Evolutionary conservation across 2,329 filamentous ascomycete genomes (phyloP).

Genomic region (Paraphaeosphaeria sporulosa): DNA sequence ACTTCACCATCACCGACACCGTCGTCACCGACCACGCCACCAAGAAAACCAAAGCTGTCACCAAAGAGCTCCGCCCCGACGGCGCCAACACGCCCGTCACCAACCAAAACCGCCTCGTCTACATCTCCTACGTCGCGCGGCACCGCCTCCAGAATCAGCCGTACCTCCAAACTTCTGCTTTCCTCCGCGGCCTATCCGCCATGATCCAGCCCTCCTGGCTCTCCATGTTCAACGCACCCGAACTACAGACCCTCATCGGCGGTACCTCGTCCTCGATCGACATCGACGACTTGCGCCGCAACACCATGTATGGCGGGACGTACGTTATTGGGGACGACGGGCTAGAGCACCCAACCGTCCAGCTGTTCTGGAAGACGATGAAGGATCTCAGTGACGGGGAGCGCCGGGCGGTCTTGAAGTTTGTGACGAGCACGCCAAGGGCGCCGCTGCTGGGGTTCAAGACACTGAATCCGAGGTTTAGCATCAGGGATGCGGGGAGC

Average conservation of each 20-base stretch:
- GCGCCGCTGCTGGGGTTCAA: conserved; percentile 90
- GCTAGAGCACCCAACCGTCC: conserved; percentile 82
- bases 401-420: conserved; percentile 86
- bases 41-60: conserved; percentile 66
- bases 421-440: conserved; percentile 91
- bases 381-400: conserved; percentile 76
- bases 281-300: conserved; percentile 80
- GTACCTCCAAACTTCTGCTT: conserved; percentile 81
- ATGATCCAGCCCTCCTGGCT: conserved; percentile 95
- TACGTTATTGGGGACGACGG: conserved; percentile 91
- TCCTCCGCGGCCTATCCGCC: conserved; percentile 81
- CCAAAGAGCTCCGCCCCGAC: conserved; percentile 76
- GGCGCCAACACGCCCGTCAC: conserved; percentile 82
- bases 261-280: conserved; percentile 88
- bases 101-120: conserved; percentile 91
- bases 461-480: conserved; percentile 84
- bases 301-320: conserved; percentile 87
- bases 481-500: conserved; percentile 81
- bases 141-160: conserved; percentile 87
- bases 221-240: conserved; percentile 97
- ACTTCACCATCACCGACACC: conserved; percentile 86
- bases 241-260: conserved; percentile 91
- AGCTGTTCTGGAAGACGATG: conserved; percentile 93
- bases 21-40: conserved; percentile 51
- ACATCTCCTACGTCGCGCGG: conserved; percentile 88